Conservation (phyloP, 2,329 filamentous ascomycete species). For the Pseudogymnoascus sp. region DNA sequence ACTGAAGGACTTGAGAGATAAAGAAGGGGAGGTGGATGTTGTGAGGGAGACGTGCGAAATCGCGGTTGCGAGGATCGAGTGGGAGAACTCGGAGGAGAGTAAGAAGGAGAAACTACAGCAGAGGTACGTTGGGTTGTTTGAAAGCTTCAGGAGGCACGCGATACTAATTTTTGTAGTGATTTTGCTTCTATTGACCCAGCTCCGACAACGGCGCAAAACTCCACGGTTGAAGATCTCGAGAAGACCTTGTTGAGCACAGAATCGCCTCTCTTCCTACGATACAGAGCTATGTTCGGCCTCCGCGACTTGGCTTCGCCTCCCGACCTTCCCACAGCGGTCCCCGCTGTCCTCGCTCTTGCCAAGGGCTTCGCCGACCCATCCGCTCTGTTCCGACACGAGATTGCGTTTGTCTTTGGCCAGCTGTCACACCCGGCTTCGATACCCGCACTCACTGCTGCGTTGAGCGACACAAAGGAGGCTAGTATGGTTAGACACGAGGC, state of each 20-base stretch:
- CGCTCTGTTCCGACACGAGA: conserved; percentile 92
- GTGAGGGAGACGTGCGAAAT: conserved; percentile 97
- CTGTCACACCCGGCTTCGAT: conserved; percentile 95
- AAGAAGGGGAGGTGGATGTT: conserved; percentile 65
- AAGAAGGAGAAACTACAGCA: conserved; percentile 69
- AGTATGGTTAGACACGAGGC: conserved; percentile 98
- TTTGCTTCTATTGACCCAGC: conserved; percentile 95
- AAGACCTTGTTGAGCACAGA: conserved; percentile 69
- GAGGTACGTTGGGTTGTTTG: conserved; percentile 48
- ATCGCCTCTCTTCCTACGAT: conserved; percentile 79
- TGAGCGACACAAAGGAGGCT: conserved; percentile 72
- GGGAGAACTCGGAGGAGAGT: conserved; percentile 70
- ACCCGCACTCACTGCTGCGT: conserved; percentile 68
- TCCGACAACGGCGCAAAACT: conserved; percentile 60
- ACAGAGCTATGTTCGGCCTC: conserved; percentile 96
- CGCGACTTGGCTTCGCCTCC: conserved; percentile 91
- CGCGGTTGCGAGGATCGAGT: conserved; percentile 86
- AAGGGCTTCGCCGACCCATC: conserved; percentile 78
- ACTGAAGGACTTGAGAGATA: conserved; percentile 64
- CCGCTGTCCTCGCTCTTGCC: conserved; percentile 79
- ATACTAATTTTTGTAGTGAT: conserved; percentile 50
- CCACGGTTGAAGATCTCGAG: conserved; percentile 66
- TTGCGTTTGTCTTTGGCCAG: conserved; percentile 97
- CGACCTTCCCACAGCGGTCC: conserved; percentile 77
- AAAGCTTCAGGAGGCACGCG: conserved; percentile 5